phyloP scores from a whole-genome alignment of 2,329 filamentous ascomycete species.

The Diaporthe vaccinii region DNA sequence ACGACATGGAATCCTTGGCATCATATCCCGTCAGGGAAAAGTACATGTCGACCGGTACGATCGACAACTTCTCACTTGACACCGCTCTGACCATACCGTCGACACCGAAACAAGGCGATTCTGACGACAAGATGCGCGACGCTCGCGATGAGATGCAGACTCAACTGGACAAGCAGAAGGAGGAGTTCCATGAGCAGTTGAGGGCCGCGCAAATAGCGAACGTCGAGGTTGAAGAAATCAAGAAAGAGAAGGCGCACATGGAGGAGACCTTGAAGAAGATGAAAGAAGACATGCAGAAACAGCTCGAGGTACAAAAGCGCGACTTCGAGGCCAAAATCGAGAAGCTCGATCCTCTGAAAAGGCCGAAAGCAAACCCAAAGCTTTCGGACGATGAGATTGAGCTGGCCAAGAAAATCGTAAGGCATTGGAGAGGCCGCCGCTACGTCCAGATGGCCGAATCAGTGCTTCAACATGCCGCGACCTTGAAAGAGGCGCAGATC shows the following conservation, averaged over 20 bases:
- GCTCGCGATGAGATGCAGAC: constrained; percentile 86
- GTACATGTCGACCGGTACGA: constrained; percentile 92
- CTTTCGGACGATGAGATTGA: constrained; percentile 80
- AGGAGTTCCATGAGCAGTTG: constrained; percentile 83
- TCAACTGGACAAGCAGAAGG: constrained; percentile 86
- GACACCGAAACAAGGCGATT: constrained; percentile 84
- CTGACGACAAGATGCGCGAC: constrained; percentile 80
- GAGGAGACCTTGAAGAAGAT: constrained; percentile 82
- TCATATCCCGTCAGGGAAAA: constrained; percentile 94
- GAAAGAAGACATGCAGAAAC: constrained; percentile 90
- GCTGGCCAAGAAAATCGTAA: constrained; percentile 75
- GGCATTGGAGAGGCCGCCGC: constrained; percentile 85
- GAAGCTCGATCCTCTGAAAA: constrained; percentile 76
- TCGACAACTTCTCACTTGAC: constrained; percentile 97
- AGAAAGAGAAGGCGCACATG: constrained; percentile 86
- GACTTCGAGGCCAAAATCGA: constrained; percentile 88
- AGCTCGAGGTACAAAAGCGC: constrained; percentile 85
- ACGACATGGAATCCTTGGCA: constrained; percentile 89
- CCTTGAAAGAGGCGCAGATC: constrained; percentile 94
- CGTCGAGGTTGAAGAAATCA: constrained; percentile 86
- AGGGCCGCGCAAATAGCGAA: constrained; percentile 81
- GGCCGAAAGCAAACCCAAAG: constrained; percentile 71
- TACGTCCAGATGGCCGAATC: constrained; percentile 96
- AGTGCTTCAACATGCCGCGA: constrained; percentile 87
- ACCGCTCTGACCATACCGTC: constrained; percentile 95